Base-by-base conservation (phyloP, 345 rosid species). In the Aquilaria malaccensis region DNA sequence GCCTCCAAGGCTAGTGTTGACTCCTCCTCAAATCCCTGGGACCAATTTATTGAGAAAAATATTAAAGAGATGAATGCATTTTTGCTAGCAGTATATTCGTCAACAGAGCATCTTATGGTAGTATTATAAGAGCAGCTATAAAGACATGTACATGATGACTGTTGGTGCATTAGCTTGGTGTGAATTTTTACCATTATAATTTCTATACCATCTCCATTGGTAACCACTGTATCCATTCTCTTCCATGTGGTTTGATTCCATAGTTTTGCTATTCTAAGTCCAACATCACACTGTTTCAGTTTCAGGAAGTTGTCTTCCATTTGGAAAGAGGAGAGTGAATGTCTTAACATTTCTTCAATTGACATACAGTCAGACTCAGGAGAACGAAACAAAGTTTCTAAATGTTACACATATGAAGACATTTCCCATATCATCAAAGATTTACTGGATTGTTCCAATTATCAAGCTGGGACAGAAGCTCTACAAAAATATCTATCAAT, bases 291-390 rank as follows among this genome's bases (percentile, higher is more conserved):
- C 22, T 22, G 22, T 22, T 71, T 60, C 81, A 92, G 98, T 75
- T 85, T 89, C 80, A 83, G 73, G 75, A 85, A 78, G 83, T 74
- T 92, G 68, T 80, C 77, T 55, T 76, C 71, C 59, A 76, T 75
- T 63, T 83, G 80, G 89, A 71, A 81, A 71, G 81, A 76, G 68
- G 86, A 77, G 70, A 76, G 85, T 61, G 73, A 74, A 59, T 72
- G 69, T 68, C 52, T 66, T 43, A 61, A 65, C 58, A 74, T 64
- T 67, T 66, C 66, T 50, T 53, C 65, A 13, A 31, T 49, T 50
- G 83, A 82, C 60, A 56, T 69, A 62, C 62, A 64, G 46, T 51
- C 71, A 46, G 89, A 81, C 53, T 64, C 73, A 9, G 61, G 60
- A 61, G 78, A 62, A 72, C 81, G 80, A 66, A 69, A 53, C 67